Percentiles rank a stretch among this genome's conserved stretches.
Evolutionary conservation across 306 rosid genomes (phyloP).

Genomic region (Prunus davidiana): DNA sequence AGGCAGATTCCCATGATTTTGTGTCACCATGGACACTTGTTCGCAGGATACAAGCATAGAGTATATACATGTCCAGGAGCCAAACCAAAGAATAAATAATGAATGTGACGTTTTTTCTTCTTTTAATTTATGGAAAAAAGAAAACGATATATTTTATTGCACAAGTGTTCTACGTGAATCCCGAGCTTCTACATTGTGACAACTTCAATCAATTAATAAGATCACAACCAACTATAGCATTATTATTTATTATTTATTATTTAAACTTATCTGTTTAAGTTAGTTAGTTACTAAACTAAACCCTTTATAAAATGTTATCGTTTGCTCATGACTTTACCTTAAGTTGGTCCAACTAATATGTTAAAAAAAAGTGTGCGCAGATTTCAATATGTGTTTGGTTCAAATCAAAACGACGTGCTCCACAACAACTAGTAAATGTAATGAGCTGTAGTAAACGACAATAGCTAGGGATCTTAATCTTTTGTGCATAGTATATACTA

Average conservation of each 20-base stretch:
- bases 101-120: background rate
- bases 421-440: background rate
- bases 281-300: background rate
- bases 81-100: background rate
- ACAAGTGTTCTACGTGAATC: too few species aligned
- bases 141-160: too few species aligned
- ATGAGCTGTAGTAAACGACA: constrained; percentile 23
- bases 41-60: background rate
- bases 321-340: background rate
- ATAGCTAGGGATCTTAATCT: too few species aligned
- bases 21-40: constrained; percentile 1
- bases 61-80: background rate
- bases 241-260: background rate
- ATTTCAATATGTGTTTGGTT: too few species aligned
- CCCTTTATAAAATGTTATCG: background rate
- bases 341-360: background rate
- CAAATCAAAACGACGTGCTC: background rate
- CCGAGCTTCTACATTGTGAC: too few species aligned
- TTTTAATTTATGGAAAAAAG: too few species aligned
- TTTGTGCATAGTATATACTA: too few species aligned
- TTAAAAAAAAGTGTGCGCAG: too few species aligned
- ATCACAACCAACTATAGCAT: background rate
- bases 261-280: background rate
- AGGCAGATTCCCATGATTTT: background rate
- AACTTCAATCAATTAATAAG: too few species aligned